Evolutionary conservation across 2,329 filamentous ascomycete genomes (phyloP).

Genomic region (Dactylellina cionopaga): DNA sequence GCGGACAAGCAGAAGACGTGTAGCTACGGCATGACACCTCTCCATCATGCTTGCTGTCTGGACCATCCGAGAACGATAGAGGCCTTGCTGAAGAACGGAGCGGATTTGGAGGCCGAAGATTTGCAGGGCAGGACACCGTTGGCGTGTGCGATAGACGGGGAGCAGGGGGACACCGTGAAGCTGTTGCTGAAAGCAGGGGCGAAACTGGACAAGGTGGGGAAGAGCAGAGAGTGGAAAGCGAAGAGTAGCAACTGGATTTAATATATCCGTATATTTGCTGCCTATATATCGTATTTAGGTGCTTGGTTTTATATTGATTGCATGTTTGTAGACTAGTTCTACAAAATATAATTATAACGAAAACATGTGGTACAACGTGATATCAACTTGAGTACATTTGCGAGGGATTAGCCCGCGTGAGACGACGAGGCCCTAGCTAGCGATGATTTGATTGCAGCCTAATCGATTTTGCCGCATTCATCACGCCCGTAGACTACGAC

Average conservation of each 20-base stretch:
- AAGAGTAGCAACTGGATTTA: constrained; percentile 4
- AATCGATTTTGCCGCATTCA: constrained; percentile 8
- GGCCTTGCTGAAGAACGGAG: constrained; percentile 23
- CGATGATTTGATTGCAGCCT: constrained; percentile 3
- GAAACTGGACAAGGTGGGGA: constrained; percentile 4
- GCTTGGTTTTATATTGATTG: neutral
- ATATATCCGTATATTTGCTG: no score
- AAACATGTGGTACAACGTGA: neutral
- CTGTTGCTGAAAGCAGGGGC: constrained; percentile 14
- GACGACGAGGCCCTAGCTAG: neutral
- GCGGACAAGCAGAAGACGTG: constrained; percentile 29
- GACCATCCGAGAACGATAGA: constrained; percentile 15
- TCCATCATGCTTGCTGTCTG: constrained; percentile 30
- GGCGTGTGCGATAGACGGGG: constrained; percentile 6
- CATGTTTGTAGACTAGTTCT: neutral
- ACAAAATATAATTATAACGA: neutral
- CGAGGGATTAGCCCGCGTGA: constrained; percentile 23
- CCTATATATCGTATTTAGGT: no score
- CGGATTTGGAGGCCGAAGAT: constrained; percentile 18
- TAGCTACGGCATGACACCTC: constrained; percentile 28
- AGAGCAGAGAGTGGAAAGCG: neutral
- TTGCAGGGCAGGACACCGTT: constrained; percentile 30
- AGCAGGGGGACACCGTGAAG: constrained; percentile 3
- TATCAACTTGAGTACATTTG: constrained; percentile 11
- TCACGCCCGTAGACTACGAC: neutral